Conservation (phyloP, 1,139 yeast genomes). For the Nakaseomyces bracarensis region DNA sequence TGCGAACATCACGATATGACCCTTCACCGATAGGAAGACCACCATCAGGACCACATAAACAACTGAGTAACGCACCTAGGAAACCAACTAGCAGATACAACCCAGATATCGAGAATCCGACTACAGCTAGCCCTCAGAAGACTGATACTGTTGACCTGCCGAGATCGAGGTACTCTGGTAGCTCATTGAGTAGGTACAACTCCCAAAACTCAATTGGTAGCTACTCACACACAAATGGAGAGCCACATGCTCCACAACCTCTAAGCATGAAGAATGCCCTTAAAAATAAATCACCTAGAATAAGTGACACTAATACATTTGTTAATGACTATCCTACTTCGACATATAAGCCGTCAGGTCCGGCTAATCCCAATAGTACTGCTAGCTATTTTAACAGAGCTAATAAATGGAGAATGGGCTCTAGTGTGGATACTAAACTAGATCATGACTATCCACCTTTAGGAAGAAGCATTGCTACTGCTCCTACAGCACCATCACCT, state of each 20-base stretch:
- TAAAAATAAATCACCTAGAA: constrained; percentile 2
- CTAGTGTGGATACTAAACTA: constrained; percentile 9
- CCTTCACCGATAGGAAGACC: constrained; percentile 12
- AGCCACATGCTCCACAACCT: background rate
- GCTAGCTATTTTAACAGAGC: constrained; percentile 15
- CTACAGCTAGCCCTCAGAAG: constrained; percentile 1
- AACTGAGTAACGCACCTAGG: constrained; percentile 7
- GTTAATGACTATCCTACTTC: background rate
- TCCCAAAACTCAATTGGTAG: constrained; percentile 8
- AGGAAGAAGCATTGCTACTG: background rate
- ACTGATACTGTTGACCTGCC: constrained; percentile 4
- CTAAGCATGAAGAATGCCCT: background rate
- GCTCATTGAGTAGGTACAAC: constrained; percentile 20
- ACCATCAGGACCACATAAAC: constrained; percentile 5
- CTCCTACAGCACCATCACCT: constrained; percentile 4
- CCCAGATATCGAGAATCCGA: constrained; percentile 12
- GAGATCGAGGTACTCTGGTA: constrained; percentile 18
- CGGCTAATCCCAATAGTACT: constrained; percentile 10
- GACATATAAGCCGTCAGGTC: background rate
- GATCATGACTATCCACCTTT: background rate
- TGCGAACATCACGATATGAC: constrained; percentile 24
- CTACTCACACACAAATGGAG: background rate
- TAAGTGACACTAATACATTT: background rate
- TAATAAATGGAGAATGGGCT: constrained; percentile 20
- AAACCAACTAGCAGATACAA: constrained; percentile 18